phyloP scores from a whole-genome alignment of 768 basidiomycete species.

The Boletus tylopilopsis region DNA sequence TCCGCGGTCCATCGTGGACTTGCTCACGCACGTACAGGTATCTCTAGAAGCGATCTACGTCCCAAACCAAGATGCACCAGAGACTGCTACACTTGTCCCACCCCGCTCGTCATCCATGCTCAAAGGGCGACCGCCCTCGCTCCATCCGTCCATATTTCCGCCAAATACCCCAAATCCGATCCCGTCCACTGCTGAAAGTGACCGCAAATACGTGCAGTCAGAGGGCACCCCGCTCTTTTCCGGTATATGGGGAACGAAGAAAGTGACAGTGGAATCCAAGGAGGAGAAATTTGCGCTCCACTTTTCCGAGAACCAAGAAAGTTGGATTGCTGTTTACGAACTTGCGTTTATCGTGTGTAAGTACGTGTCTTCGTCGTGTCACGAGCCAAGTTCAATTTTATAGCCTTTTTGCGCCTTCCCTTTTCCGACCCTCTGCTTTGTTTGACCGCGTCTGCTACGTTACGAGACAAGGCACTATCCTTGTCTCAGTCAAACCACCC shows the following conservation, averaged over 20 bases:
- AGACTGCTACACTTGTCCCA: conserved; percentile 41
- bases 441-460: conserved; percentile 79
- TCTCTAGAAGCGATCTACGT: conserved; percentile 83
- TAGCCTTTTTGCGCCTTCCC: conserved; percentile 72
- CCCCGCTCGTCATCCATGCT: conserved; percentile 50
- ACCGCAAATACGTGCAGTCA: conserved; percentile 71
- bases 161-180: conserved; percentile 84
- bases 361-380: conserved; percentile 27
- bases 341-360: conserved; percentile 77
- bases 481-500: conserved; percentile 37
- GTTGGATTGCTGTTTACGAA: conserved; percentile 80
- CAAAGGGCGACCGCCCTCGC: conserved; percentile 32
- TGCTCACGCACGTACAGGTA: conserved; percentile 69
- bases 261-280: conserved; percentile 37
- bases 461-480: conserved; percentile 72
- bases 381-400: too few relatives aligned
- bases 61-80: conserved; percentile 34
- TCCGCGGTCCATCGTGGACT: conserved; percentile 45
- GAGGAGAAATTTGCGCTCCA: conserved; percentile 64
- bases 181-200: conserved; percentile 66
- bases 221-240: conserved; percentile 74
- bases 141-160: conserved; percentile 69
- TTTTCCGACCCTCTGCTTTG: conserved; percentile 76
- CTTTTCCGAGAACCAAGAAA: conserved; percentile 55
- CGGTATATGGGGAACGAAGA: conserved; percentile 68